Evolutionary conservation across 2,329 filamentous ascomycete species (phyloP), one percentile per base, ranked within the genome.

Genomic region (Aspergillus versicolor): DNA sequence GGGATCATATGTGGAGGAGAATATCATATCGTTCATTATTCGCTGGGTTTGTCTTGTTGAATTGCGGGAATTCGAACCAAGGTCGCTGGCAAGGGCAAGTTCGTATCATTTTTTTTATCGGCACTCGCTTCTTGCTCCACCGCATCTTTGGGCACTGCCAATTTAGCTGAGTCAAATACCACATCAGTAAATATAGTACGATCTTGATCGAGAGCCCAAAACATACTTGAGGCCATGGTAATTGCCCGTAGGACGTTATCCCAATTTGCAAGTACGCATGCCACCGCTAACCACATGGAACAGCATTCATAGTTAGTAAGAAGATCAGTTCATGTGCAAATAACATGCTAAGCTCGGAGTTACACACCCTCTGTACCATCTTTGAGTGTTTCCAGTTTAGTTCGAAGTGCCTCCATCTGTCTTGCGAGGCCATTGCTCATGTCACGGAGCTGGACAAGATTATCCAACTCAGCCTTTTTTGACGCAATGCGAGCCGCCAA

Each of bases 241-340:
- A 88, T 86, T 44, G 85, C 84, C 51, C 83, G 76, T 48, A 88
- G 71, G 27, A 88, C 85, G 64, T 84, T 86, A 52, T 85, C 82
- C 85, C 85, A 88, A 67, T 88, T 88, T 40, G 83, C 81, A 66
- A 88, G 77, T n/a, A 88, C 85, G 45, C 82, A 83, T 54, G 85
- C 85, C 56, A 88, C 83, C 59, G 84, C 84, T 84, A 69, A 13
- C 13, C 34, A n/a, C 12, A 21, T 12, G 13, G 5, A 55, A 42
- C 6, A 44, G 27, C 13, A 47, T 58, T 19, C 43, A 27, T 37
- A 12, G 17, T 45, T 40, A 57, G 51, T 21, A 41, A 24, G 7
- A 6, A 21, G 48, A 2, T 15, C 15, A 15, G 12, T 4, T 7
- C 27, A 45, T 11, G 30, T 13, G 17, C 11, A 17, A 21, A 30